Base-by-base conservation (phyloP, 345 rosid species). In the Populus ilicifolia region DNA sequence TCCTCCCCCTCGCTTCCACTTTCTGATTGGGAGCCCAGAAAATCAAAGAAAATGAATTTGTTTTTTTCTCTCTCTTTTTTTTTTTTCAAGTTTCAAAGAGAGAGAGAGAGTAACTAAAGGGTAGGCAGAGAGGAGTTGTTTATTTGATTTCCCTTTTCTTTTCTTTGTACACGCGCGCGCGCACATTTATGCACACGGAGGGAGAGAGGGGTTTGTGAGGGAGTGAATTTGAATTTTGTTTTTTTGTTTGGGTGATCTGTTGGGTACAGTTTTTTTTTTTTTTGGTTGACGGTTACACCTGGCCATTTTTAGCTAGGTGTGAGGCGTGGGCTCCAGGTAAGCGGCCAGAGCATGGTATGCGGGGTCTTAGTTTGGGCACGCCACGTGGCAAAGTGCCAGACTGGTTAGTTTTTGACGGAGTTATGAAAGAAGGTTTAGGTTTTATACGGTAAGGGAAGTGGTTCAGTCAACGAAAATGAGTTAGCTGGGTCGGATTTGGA, bases 201-300 rank as follows among this genome's bases (percentile, higher is more conserved):
- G 2, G 25, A 1, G 44, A 30, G 46, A 50, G 74, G 29, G 39
- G 25, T 29, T 30, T 75, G n/a, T 73, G 67, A 56, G 62, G 18
- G 43, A 25, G 43, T 25, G 41, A 61, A 61, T 25, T 68, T 69
- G 65, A 69, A 69, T 20, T n/a, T 43, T 30, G n/a, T 67, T 69
- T 74, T 59, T 35, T 10, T 54, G 44, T 41, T 56, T 72, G 5
- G 73, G 64, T 39, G n/a, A 52, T 52, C 61, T 73, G 77, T 73
- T 61, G 78, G 74, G 69, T 76, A 85, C 67, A 54, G 89, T 81
- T 76, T 83, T 86, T 76, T 76, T 83, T 86, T 76, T 80, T 77
- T 11, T 50, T 20, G 33, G 80, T 80, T 81, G 87, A 81, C 86
- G 83, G 75, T 78, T 84, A 86, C 88, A 84, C 85, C 83, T 85